Evolutionary conservation across 768 basidiomycete species (phyloP), one percentile per base, ranked within the genome.

Genomic region (Terana coerulea): DNA sequence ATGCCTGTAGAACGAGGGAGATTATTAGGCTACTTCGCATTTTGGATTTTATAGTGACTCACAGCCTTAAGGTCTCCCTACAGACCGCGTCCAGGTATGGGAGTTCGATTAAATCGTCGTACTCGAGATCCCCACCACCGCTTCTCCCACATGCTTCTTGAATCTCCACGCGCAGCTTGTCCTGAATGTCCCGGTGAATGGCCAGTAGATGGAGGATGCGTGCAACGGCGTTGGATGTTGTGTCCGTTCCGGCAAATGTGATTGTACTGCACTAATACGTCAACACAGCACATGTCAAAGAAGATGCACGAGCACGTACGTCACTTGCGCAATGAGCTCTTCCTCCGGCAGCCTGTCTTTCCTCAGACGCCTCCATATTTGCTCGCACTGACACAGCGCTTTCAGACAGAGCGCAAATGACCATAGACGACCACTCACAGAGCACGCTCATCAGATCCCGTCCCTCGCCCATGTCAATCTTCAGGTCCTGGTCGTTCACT

Each of bases 361-460:
- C 28, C 5, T 46, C 22, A 3, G 55, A 47, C 30, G 36, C n/a
- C 34, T 36, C 45, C 33, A 51, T 24, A 36, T 57, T 57, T 3
- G 33, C 45, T n/a, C 41, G 49, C 41, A 57, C 55, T 46, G 33
- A 3, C 3, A 40, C 15, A 5, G 15, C 34, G 19, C 4, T 31
- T 5, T 33, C 17, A 21, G 14, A 29, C 14, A 19, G 46, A 17
- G 25, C 17, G 22, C 5, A 3, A 14, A 22, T 31, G 34, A 12
- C 17, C 3, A 6, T 29, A 17, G 29, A 5, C 3, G 3, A 11
- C 26, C 5, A 61, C 74, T 42, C 54, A 78, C 76, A 62, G n/a
- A 79, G 57, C 35, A 77, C 66, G 43, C 71, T 76, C 49, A 78
- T 67, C 24, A 80, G 69, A 56, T 78, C 77, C 33, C n/a, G 74